These are phyloP conservation scores for Thelonectria blattea DNA, from an alignment of 2,329 filamentous ascomycete species.

Conservation along the genomic window DNA sequence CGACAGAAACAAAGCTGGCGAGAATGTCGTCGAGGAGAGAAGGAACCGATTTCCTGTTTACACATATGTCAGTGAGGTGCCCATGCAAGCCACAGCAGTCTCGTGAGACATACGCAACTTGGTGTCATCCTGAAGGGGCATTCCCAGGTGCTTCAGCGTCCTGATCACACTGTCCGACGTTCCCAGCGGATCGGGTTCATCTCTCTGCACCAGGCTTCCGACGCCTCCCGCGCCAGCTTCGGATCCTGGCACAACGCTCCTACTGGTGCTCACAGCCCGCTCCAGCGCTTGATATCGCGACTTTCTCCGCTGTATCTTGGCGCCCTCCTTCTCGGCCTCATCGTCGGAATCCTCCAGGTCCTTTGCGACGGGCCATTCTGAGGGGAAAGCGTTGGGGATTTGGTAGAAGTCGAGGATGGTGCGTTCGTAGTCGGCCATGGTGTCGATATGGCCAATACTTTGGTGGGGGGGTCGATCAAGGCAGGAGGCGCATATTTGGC, in stretches of 20 bases:
- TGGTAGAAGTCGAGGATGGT: slow-evolving; percentile 90
- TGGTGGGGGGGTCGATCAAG: slow-evolving; percentile 25
- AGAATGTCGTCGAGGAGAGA: slow-evolving; percentile 94
- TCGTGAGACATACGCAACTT: slow-evolving; percentile 66
- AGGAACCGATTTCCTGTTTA: slow-evolving; percentile 83
- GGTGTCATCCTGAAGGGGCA: slow-evolving; percentile 84
- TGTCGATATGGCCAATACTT: slow-evolving; percentile 31
- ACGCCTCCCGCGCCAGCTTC: slow-evolving; percentile 70
- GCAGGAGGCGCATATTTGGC: slow-evolving; percentile 17
- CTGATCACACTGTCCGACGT: slow-evolving; percentile 84
- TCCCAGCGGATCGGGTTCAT: slow-evolving; percentile 93
- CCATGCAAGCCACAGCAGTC: slow-evolving; percentile 7
- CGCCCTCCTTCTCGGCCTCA: slow-evolving; percentile 56
- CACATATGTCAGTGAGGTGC: slow-evolving; percentile 23
- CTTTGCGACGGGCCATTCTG: slow-evolving; percentile 85
- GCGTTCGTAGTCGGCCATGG: slow-evolving; percentile 74
- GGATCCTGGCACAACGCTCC: slow-evolving; percentile 68
- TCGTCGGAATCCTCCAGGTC: slow-evolving; percentile 71
- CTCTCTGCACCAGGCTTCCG: slow-evolving; percentile 82
- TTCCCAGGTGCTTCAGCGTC: slow-evolving; percentile 75
- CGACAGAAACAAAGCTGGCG: slow-evolving; percentile 87
- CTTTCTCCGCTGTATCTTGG: slow-evolving; percentile 64
- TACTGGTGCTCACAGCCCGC: slow-evolving; percentile 72
- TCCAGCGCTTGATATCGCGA: slow-evolving; percentile 88
- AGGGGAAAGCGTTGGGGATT: slow-evolving; percentile 77